Base-by-base conservation (phyloP, 345 rosid genomes). In the Citrus australasica region DNA sequence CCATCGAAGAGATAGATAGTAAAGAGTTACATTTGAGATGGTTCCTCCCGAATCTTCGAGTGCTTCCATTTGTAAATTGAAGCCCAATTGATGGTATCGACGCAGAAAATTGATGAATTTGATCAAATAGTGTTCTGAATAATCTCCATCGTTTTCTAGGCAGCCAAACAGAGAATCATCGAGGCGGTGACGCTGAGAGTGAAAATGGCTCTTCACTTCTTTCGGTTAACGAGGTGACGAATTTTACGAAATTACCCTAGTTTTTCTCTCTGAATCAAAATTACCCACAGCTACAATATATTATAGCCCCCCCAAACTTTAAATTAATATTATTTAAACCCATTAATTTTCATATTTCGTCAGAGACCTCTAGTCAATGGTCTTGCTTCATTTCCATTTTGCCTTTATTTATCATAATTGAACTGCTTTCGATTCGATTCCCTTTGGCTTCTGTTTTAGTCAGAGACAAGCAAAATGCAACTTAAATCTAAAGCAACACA, bases 11-110 rank as follows among this genome's bases (percentile, higher is more conserved):
- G 2, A 73, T 73, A 74, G 69, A 5, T 40, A 40, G 13, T 2
- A 59, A 59, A 58, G 37, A n/a, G 84, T 81, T 74, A 87, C 90
- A 42, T 79, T 68, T 24, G 87, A 67, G 71, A 84, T 25, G 7
- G 81, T 24, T 73, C 78, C 88, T 65, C 80, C 88, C 0, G 83
- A 2, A 3, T 81, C 75, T 32, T 83, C 88, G 32, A 71, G 60
- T 1, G 85, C 82, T 80, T 76, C 84, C 90, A 87, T 83, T 13
- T 22, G 16, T 30, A 11, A 64, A 51, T 13, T 75, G 46, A 63
- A 75, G n/a, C 60, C 46, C 46, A 51, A 75, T 53, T 22, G 17
- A 30, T 3, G 2, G 27, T 2, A 62, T 30, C 9, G 30, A 46
- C 51, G 14, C 5, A 46, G 30, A 19, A 2, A 64, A 30, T 11